Base-by-base conservation (phyloP, 805 yeast genomes). In the Priceomyces haplophilus region DNA sequence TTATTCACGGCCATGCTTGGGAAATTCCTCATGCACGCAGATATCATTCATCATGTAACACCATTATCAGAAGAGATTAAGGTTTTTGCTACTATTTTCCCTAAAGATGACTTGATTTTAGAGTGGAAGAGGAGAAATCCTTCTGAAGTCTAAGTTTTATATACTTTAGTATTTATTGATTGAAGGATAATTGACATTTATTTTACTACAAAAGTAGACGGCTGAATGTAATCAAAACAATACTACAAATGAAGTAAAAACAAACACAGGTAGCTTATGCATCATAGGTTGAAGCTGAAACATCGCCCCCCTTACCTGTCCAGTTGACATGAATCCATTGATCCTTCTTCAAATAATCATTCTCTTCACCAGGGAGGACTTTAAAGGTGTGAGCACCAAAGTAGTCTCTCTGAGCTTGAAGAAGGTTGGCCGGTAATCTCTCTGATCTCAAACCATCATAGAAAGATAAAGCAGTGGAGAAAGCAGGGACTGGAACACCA, bases 401-500 rank as follows among this genome's bases (percentile, higher is more conserved):
- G 88, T 89, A 91, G 72, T 91, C 99, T 81, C 99, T 88, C 82
- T 91, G 99, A 62, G 98, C 99, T 79, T 91, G 99, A 68, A 91
- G 79, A 73, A 91, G 80, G 85, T 91, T 91, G 55, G 99, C 99
- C 65, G 98, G 98, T 64, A 90, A 78, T 69, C 84, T 80, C 52
- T 80, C 95, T 47, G 96, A 85, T 83, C 98, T 85, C 88, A 87
- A 90, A 72, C 98, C 98, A 68, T 91, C 99, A 80, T 88, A 93
- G 89, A 91, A 91, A 45, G 97, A 75, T 72, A 91, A 79, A 59
- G 98, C 99, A 53, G 98, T 89, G 51, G 96, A 71, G 82, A 90
- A 89, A 58, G 98, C 97, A 59, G 99, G 99, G 45, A 95, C 85
- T 72, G 98, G 97, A 61, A 93, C 80, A 78, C 99, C 99, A 69